phyloP scores from a whole-genome alignment of 352 stramenopile species.

The Globisporangium nunn region DNA sequence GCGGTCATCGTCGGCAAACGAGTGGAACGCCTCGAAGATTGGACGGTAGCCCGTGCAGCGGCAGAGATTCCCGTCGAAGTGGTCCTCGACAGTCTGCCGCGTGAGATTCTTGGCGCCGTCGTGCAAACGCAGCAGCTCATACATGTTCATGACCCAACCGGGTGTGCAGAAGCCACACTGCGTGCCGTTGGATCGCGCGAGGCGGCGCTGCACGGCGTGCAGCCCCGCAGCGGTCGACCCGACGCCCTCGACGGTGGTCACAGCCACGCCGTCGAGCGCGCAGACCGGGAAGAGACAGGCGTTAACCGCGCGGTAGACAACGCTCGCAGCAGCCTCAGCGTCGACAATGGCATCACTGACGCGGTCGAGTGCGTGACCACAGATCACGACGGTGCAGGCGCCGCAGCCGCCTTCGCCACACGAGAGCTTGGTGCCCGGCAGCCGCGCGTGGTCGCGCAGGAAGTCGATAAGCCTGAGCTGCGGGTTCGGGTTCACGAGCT shows the following conservation, averaged over 20 bases:
- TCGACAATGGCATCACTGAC: neutral
- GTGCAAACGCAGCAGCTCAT: slow-evolving; percentile 67
- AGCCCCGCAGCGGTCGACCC: slow-evolving; percentile 32
- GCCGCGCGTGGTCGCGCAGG: slow-evolving; percentile 56
- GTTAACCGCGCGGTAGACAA: slow-evolving; percentile 71
- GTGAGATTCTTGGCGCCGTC: slow-evolving; percentile 47
- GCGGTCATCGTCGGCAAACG: slow-evolving; percentile 2
- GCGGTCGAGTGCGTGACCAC: slow-evolving; percentile 18
- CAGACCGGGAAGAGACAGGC: slow-evolving; percentile 81
- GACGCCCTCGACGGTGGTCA: slow-evolving; percentile 85
- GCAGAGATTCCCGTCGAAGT: slow-evolving; percentile 95
- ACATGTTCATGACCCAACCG: slow-evolving; percentile 79
- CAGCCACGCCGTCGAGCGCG: slow-evolving; percentile 69
- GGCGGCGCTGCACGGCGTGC: slow-evolving; percentile 74
- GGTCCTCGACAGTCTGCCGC: slow-evolving; percentile 87
- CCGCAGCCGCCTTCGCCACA: slow-evolving; percentile 95
- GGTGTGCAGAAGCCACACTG: slow-evolving; percentile 93
- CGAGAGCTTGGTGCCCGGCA: slow-evolving; percentile 86
- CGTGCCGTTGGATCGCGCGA: slow-evolving; percentile 90
- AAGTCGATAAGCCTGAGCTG: slow-evolving; percentile 79
- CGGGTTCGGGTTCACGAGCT: slow-evolving; percentile 32
- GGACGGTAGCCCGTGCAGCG: slow-evolving; percentile 89
- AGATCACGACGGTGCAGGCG: slow-evolving; percentile 94
- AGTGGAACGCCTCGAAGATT: slow-evolving; percentile 38
- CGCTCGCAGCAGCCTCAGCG: neutral